Percentiles rank a stretch among this genome's conserved stretches.
These are phyloP conservation scores for Psilocybe azurescens DNA, from an alignment of 768 basidiomycete species.

Conservation along the genomic window DNA sequence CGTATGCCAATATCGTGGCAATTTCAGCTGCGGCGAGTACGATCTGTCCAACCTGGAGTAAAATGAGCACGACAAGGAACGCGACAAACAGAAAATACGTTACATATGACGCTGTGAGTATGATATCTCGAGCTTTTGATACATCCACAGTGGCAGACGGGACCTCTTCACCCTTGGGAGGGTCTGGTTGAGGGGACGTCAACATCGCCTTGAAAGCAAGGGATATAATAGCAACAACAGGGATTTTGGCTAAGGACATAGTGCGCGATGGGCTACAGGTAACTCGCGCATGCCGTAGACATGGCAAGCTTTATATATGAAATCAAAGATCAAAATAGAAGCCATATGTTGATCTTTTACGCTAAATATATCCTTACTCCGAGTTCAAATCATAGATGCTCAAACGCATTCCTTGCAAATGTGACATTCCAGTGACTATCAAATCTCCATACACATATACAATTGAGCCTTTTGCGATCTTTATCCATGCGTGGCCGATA, in stretches of 20 bases:
- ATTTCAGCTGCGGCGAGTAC: not conserved
- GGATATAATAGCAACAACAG: not conserved
- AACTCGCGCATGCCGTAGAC: not conserved
- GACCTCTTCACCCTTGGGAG: not conserved
- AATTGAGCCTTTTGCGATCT: no score
- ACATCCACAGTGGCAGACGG: slow-evolving; percentile 1
- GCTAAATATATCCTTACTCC: no score
- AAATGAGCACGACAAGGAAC: not conserved
- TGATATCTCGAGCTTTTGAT: not conserved
- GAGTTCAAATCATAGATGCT: no score
- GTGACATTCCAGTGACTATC: no score
- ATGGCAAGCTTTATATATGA: not conserved
- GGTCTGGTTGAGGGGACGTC: slow-evolving; percentile 1
- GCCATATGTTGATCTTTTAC: no score
- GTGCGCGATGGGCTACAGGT: not conserved
- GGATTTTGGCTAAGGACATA: slow-evolving; percentile 7
- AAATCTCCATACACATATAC: no score
- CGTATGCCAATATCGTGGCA: not conserved
- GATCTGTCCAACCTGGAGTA: not conserved
- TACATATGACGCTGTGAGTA: not conserved
- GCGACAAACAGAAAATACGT: not conserved
- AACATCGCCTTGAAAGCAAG: not conserved
- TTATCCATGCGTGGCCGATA: no score
- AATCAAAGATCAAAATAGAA: not conserved
- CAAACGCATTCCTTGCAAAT: no score